phyloP scores from a whole-genome alignment of 2,329 filamentous ascomycete genomes.

The Penicillium olsonii region DNA sequence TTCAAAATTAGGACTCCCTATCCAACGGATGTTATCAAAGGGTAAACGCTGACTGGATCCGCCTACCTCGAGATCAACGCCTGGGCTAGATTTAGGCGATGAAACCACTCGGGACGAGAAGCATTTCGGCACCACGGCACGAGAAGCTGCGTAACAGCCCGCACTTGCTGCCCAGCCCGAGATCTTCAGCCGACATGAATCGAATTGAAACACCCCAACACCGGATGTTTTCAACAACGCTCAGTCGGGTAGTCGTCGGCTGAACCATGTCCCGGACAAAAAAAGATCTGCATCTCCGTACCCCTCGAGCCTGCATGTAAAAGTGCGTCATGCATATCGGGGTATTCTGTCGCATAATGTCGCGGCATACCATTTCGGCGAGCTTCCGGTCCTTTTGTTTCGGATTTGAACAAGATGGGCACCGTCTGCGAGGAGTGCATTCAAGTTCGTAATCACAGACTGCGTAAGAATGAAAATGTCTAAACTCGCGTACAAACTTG shows the following conservation, averaged over 20 bases:
- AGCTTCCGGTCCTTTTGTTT: too few relatives aligned
- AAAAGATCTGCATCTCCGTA: not conserved
- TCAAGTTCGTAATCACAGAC: too few relatives aligned
- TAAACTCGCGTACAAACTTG: too few relatives aligned
- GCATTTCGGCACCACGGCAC: not conserved
- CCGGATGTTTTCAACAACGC: not conserved
- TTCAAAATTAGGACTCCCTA: too few relatives aligned
- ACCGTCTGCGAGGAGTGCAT: too few relatives aligned
- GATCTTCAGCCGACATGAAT: not conserved
- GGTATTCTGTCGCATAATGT: not conserved
- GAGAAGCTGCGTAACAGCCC: not conserved
- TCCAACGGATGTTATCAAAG: too few relatives aligned
- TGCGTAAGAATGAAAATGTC: too few relatives aligned
- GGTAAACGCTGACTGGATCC: not conserved
- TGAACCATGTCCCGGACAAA: not conserved
- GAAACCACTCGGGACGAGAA: not conserved
- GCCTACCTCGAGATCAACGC: not conserved
- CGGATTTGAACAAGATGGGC: too few relatives aligned
- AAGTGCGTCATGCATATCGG: not conserved
- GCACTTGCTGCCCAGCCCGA: not conserved
- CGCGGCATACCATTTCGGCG: too few relatives aligned
- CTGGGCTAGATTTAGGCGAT: not conserved
- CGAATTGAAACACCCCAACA: not conserved
- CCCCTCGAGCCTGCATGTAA: not conserved
- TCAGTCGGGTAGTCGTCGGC: not conserved